Percentiles rank a stretch among this genome's conserved stretches.
phyloP scores from a whole-genome alignment of 495 filamentous ascomycete species.

The Parathielavia hyrcaniae region DNA sequence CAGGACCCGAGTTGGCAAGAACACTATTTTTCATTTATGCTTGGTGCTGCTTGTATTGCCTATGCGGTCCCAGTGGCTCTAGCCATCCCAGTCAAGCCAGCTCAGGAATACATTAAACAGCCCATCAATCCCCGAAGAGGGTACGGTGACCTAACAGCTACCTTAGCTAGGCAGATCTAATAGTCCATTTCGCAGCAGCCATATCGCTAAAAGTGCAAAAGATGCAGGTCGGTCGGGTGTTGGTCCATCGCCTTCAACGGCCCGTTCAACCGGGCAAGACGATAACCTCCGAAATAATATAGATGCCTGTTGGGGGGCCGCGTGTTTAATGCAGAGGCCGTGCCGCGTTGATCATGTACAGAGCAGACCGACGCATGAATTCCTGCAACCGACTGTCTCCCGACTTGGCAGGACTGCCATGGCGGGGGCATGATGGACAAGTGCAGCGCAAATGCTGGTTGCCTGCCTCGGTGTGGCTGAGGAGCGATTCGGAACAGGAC shows the following conservation, averaged over 20 bases:
- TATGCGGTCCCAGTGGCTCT: neutral
- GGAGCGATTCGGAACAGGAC: conserved; percentile 5
- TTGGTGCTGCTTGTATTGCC: neutral
- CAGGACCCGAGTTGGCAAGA: neutral
- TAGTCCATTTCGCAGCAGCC: neutral
- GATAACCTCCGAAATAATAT: conserved; percentile 2
- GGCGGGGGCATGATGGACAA: conserved; percentile 11
- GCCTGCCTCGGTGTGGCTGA: neutral
- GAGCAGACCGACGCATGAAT: conserved; percentile 16
- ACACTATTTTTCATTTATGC: conserved; percentile 6
- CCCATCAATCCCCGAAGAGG: neutral
- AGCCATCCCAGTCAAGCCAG: neutral
- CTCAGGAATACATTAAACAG: neutral
- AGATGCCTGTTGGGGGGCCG: neutral
- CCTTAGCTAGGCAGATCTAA: neutral
- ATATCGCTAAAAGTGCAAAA: conserved; percentile 13
- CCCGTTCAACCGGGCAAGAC: neutral
- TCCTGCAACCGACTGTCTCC: conserved; percentile 13
- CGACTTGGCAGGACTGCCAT: neutral
- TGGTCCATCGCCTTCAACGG: conserved; percentile 8
- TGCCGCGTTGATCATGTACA: conserved; percentile 11
- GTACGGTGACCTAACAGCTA: neutral
- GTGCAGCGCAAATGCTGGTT: conserved; percentile 3
- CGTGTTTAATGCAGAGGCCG: neutral
- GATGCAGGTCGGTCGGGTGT: conserved; percentile 1